A percentile compares a stretch with the other conserved stretches of the same genome.
Conservation (phyloP, 1,139 yeast genomes). For the Geotrichum candidum region DNA sequence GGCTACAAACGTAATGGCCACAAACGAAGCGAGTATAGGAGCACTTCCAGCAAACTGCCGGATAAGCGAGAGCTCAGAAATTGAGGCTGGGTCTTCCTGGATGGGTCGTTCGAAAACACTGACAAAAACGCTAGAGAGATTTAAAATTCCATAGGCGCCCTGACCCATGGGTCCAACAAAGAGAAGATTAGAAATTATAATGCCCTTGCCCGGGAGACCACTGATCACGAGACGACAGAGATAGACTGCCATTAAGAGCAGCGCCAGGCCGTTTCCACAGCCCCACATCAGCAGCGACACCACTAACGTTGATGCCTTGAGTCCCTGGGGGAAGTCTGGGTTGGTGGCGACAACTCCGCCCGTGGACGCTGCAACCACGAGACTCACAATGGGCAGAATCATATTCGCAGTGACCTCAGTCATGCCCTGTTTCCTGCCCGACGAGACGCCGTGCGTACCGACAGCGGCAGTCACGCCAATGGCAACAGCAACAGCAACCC, state of each 20-base stretch:
- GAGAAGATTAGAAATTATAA: conserved; percentile 51
- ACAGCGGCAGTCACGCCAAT: conserved; percentile 21
- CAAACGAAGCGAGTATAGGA: conserved; percentile 18
- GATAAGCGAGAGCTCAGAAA: not conserved
- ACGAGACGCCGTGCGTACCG: conserved; percentile 47
- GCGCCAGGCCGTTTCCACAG: conserved; percentile 58
- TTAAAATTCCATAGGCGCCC: conserved; percentile 62
- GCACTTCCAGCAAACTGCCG: not conserved
- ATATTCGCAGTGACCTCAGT: conserved; percentile 40
- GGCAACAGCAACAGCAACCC: conserved; percentile 45
- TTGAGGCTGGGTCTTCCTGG: not conserved
- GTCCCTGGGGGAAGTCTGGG: conserved; percentile 15
- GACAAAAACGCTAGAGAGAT: conserved; percentile 43
- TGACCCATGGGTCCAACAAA: conserved; percentile 76
- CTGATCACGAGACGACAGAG: conserved; percentile 52
- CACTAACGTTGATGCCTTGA: conserved; percentile 49
- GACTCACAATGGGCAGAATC: conserved; percentile 66
- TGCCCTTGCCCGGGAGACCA: conserved; percentile 51
- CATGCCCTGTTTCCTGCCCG: conserved; percentile 35
- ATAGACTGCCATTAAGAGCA: conserved; percentile 51
- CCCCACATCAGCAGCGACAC: conserved; percentile 59
- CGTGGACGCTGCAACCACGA: conserved; percentile 66
- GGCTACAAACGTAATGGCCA: conserved; percentile 48
- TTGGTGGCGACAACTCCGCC: conserved; percentile 49
- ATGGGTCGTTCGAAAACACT: conserved; percentile 16